phyloP scores from a whole-genome alignment of 164 flowering plant genomes.

The Macadamia integrifolia region DNA sequence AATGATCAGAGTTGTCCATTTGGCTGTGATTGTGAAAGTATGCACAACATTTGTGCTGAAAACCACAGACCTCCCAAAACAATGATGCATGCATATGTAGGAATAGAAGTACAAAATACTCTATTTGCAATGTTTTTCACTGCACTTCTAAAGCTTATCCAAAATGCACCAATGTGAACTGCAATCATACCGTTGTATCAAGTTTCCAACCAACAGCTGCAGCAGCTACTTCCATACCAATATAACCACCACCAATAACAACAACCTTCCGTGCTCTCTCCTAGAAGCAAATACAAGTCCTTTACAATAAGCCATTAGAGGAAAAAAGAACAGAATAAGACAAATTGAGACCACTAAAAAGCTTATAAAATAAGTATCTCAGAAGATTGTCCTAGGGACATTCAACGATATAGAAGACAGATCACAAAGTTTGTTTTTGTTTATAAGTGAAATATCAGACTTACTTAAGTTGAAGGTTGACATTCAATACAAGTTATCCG shows the following conservation, averaged over 20 bases:
- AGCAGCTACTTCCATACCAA: slow-evolving; percentile 98
- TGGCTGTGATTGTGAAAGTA: too few species aligned
- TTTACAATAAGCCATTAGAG: too few species aligned
- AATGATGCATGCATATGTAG: background rate
- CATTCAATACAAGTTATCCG: background rate
- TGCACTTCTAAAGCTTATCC: background rate
- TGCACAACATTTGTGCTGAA: background rate
- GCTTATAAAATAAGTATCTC: background rate
- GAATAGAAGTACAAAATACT: background rate
- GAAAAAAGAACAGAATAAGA: background rate
- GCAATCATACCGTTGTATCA: slow-evolving; percentile 70
- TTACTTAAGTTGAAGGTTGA: background rate
- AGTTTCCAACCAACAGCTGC: slow-evolving; percentile 93
- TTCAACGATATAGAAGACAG: background rate
- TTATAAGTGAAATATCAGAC: too few species aligned
- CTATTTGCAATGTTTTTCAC: too few species aligned
- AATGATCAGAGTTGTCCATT: background rate
- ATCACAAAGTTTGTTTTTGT: too few species aligned
- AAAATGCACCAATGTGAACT: background rate
- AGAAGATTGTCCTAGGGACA: background rate
- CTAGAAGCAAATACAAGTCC: slow-evolving; percentile 24
- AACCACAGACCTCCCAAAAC: background rate
- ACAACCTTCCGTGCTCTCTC: slow-evolving; percentile 69
- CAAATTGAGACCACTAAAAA: slow-evolving; percentile 3
- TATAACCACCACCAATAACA: slow-evolving; percentile 93